Percentiles rank a stretch among this genome's conserved stretches.
Evolutionary conservation across 345 rosid species (phyloP).

Genomic region (Salix purpurea): DNA sequence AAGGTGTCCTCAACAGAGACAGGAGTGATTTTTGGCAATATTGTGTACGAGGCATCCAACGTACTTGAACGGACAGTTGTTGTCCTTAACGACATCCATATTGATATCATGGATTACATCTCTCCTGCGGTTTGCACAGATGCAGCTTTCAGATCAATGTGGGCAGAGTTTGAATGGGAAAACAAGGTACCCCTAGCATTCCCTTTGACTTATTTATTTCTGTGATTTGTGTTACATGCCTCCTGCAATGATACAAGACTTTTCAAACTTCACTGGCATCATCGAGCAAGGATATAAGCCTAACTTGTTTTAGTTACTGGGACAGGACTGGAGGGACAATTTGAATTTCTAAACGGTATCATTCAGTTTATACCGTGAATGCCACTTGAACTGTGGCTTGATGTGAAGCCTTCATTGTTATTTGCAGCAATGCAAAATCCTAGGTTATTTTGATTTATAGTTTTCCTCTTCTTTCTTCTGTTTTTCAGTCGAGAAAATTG

Average conservation of each 20-base stretch:
- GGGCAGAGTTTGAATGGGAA: slow-evolving; percentile 99
- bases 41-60: slow-evolving; percentile 89
- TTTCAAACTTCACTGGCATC: not conserved
- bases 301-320: not conserved
- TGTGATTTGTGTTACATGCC: not conserved
- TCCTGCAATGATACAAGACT: not conserved
- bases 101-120: slow-evolving; percentile 95
- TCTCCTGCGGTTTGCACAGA: slow-evolving; percentile 92
- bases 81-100: slow-evolving; percentile 90
- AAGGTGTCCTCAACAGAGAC: slow-evolving; percentile 99
- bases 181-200: slow-evolving; percentile 62
- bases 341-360: not conserved
- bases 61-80: slow-evolving; percentile 83
- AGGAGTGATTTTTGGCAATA: slow-evolving; percentile 95
- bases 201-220: not conserved
- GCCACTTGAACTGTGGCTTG: not conserved
- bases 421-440: not conserved
- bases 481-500: not conserved
- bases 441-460: not conserved
- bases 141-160: slow-evolving; percentile 89
- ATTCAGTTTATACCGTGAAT: not conserved
- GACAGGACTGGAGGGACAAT: not conserved
- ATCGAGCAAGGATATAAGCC: not conserved
- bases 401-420: not conserved
- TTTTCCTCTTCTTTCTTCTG: not conserved